These are phyloP conservation scores for Apiospora arundinis DNA, from an alignment of 2,329 filamentous ascomycete species.

Conservation along the genomic window DNA sequence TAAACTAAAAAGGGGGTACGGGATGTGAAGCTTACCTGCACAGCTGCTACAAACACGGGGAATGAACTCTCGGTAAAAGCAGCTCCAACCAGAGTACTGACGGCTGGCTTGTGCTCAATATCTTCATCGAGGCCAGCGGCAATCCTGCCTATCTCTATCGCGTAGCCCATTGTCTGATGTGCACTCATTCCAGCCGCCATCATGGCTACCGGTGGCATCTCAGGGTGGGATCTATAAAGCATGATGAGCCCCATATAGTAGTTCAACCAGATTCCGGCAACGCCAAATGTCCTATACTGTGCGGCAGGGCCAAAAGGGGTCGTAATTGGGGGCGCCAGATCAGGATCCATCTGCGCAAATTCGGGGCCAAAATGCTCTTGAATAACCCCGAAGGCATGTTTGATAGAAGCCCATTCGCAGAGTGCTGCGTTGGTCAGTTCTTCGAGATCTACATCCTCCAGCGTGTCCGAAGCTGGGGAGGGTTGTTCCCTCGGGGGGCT, in stretches of 20 bases:
- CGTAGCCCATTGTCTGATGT: slow-evolving; percentile 71
- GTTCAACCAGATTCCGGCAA: slow-evolving; percentile 86
- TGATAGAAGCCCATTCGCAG: slow-evolving; percentile 80
- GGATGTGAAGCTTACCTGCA: slow-evolving; percentile 59
- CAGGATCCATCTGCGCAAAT: slow-evolving; percentile 76
- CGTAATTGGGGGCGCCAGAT: slow-evolving; percentile 64
- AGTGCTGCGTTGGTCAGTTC: slow-evolving; percentile 72
- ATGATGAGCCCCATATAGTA: slow-evolving; percentile 86
- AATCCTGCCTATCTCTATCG: slow-evolving; percentile 80
- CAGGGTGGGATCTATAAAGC: slow-evolving; percentile 81
- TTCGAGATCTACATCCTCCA: slow-evolving; percentile 65
- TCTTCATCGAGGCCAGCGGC: slow-evolving; percentile 72
- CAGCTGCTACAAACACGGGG: slow-evolving; percentile 83
- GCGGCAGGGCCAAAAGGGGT: slow-evolving; percentile 84
- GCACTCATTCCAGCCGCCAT: slow-evolving; percentile 83
- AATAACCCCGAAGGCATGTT: slow-evolving; percentile 72
- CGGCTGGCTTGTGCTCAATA: slow-evolving; percentile 56
- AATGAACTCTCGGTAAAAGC: slow-evolving; percentile 84
- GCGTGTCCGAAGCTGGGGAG: slow-evolving; percentile 50
- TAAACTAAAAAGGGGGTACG: neutral
- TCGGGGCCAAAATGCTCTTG: slow-evolving; percentile 70
- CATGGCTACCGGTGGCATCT: slow-evolving; percentile 91
- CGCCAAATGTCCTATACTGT: slow-evolving; percentile 85
- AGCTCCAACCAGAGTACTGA: slow-evolving; percentile 80
- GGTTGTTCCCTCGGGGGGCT: slow-evolving; percentile 52